A percentile compares a stretch with the other conserved stretches of the same genome.
Conservation (phyloP, 2,329 filamentous ascomycete genomes). For the Verticillium alfalfae region DNA sequence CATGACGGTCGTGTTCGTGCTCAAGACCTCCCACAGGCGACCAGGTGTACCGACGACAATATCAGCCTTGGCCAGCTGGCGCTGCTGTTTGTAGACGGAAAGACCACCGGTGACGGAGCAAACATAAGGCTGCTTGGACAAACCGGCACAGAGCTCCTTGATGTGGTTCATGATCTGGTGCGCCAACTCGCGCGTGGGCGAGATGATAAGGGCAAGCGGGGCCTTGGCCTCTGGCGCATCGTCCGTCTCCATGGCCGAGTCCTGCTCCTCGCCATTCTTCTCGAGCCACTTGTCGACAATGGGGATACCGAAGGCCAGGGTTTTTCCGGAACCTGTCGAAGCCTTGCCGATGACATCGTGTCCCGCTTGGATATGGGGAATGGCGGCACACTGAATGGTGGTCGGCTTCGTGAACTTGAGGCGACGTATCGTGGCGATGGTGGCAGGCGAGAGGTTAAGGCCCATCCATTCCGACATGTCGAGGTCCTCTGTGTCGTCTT, state of each 20-base stretch:
- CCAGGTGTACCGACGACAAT: slow-evolving; percentile 93
- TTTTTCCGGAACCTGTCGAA: slow-evolving; percentile 94
- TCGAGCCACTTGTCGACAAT: slow-evolving; percentile 81
- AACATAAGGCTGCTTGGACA: slow-evolving; percentile 62
- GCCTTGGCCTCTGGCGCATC: slow-evolving; percentile 25
- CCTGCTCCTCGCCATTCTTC: slow-evolving; percentile 25
- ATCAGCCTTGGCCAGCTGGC: slow-evolving; percentile 76
- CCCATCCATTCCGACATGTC: slow-evolving; percentile 76
- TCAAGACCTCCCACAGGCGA: slow-evolving; percentile 89
- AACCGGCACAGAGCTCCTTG: slow-evolving; percentile 61
- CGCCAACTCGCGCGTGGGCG: slow-evolving; percentile 87
- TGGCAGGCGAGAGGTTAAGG: slow-evolving; percentile 65
- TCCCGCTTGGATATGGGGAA: slow-evolving; percentile 76
- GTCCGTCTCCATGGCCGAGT: slow-evolving; percentile 6
- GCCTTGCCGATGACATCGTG: slow-evolving; percentile 95
- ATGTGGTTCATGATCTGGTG: slow-evolving; percentile 87
- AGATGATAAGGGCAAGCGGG: slow-evolving; percentile 75
- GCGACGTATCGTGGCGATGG: slow-evolving; percentile 69
- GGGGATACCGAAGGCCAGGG: slow-evolving; percentile 87
- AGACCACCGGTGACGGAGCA: slow-evolving; percentile 88
- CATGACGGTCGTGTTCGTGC: slow-evolving; percentile 65
- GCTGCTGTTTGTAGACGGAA: slow-evolving; percentile 90
- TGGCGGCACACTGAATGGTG: slow-evolving; percentile 70
- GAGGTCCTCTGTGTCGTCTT: slow-evolving; percentile 53
- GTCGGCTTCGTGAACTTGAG: slow-evolving; percentile 80